Evolutionary conservation across 2,329 filamentous ascomycete genomes (phyloP), one percentile per base, ranked within the genome.

Genomic region (Pseudopithomyces maydicus): DNA sequence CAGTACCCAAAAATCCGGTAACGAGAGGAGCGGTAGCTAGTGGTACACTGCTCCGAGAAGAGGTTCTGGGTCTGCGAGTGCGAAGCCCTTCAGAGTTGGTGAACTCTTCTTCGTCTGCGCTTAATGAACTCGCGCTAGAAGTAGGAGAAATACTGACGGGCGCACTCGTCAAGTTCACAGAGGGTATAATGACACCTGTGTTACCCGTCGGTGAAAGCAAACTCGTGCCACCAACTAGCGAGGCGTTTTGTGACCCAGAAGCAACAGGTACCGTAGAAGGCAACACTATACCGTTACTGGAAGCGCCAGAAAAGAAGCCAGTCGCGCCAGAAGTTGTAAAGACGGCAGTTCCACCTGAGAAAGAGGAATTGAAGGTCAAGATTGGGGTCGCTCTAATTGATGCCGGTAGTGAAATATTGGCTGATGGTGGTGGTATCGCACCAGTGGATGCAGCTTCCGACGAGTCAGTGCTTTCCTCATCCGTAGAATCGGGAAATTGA

Each of bases 61-160:
- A 6, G 38, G 45, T n/a, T 35, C 47, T 22, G 20, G 45, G 35
- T 33, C 47, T 22, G 26, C 59, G 56, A 17, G 36, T 52, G 7
- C 59, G 56, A 48, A 50, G 43, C 14, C 29, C 43, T 14, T 22
- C 15, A 4, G 57, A 52, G 22, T 53, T 57, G 43, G 19, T 49
- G 38, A 52, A 52, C 10, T 51, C 48, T 3, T 50, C 52, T 11
- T 42, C 20, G 19, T 36, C 36, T 1, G 20, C 26, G 17, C 26
- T 36, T 15, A 44, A 53, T 4, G 22, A 32, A 39, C 52, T 54
- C 15, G 29, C 15, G 48, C 52, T 52, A 19, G 51, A 23, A 20
- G 41, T 54, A 10, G 54, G 43, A 19, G 45, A 44, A 12, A 59
- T 14, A 36, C 61, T 65, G 1, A 58, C 48, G 29, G 55, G 19